Evolutionary conservation across 495 filamentous ascomycete species (phyloP).

Genomic region (Podospora conica): DNA sequence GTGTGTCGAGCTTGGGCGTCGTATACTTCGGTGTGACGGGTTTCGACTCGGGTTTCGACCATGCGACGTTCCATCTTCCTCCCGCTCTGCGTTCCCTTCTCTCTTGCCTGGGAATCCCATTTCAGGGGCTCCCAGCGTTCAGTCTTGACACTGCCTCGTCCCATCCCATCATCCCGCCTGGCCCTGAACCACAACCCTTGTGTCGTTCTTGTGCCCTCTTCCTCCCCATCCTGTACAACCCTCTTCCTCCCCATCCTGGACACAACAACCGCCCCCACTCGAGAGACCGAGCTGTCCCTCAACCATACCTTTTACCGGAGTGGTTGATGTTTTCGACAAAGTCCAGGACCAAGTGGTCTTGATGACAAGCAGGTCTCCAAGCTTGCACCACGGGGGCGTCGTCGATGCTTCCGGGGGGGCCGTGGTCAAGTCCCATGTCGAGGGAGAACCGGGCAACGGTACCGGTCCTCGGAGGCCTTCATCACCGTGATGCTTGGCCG

Average conservation of each 20-base stretch:
- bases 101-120: constrained; percentile 7
- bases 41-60: background rate
- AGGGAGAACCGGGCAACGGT: background rate
- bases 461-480: background rate
- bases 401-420: background rate
- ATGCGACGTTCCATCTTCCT: background rate
- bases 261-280: background rate
- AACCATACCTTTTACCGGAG: background rate
- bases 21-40: background rate
- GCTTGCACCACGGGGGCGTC: background rate
- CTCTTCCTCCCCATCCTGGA: background rate
- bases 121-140: background rate
- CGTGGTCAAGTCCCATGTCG: background rate
- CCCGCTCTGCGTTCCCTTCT: background rate
- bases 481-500: background rate
- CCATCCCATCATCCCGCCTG: background rate
- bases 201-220: background rate
- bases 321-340: background rate
- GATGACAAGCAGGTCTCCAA: background rate
- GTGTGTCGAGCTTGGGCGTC: background rate
- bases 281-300: background rate
- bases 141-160: background rate
- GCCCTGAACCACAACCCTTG: background rate
- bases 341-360: background rate
- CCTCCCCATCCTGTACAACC: too few relatives aligned